Evolutionary conservation across 2,329 filamentous ascomycete species (phyloP).

Genomic region (Colletotrichum chrysophilum): DNA sequence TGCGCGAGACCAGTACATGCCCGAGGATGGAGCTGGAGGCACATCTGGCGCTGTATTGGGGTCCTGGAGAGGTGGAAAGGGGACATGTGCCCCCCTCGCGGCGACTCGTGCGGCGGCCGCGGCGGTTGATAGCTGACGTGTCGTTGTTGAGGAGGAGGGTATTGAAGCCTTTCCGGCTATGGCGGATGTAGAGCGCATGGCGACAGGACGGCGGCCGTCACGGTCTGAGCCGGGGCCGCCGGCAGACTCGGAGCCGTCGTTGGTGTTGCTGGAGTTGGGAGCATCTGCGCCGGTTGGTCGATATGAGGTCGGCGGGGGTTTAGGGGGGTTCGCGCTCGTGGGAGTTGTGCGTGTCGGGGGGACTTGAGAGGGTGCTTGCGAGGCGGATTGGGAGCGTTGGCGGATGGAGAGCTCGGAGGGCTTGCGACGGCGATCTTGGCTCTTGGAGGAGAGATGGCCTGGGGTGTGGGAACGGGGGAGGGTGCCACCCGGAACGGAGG

Average conservation of each 20-base stretch:
- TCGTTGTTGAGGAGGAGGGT: constrained; percentile 8
- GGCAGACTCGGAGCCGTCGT: constrained; percentile 29
- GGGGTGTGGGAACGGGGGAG: constrained; percentile 65
- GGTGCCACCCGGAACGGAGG: constrained; percentile 29
- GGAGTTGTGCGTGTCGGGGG: constrained; percentile 25
- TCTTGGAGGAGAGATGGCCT: constrained; percentile 65
- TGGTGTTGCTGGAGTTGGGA: constrained; percentile 12
- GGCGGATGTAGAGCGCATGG: constrained; percentile 59
- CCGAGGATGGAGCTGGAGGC: constrained; percentile 66
- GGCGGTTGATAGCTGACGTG: constrained; percentile 1
- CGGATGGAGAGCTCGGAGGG: constrained; percentile 58
- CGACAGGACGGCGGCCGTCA: constrained; percentile 44
- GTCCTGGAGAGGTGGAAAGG: constrained; percentile 63
- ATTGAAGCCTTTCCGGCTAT: constrained; percentile 41
- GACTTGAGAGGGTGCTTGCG: constrained; percentile 30
- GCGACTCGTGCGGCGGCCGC: constrained; percentile 24
- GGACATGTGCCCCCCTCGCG: constrained; percentile 45
- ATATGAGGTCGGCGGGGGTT: constrained; percentile 20
- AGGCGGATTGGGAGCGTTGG: constrained; percentile 58
- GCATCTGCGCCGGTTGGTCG: constrained; percentile 21
- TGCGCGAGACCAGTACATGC: constrained; percentile 76
- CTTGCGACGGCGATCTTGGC: constrained; percentile 55
- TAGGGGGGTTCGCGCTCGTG: constrained; percentile 22
- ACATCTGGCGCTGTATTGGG: constrained; percentile 64
- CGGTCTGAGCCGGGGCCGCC: constrained; percentile 27